These are phyloP conservation scores for Clarireedia hainanense DNA, from an alignment of 2,329 filamentous ascomycete species.

Conservation along the genomic window DNA sequence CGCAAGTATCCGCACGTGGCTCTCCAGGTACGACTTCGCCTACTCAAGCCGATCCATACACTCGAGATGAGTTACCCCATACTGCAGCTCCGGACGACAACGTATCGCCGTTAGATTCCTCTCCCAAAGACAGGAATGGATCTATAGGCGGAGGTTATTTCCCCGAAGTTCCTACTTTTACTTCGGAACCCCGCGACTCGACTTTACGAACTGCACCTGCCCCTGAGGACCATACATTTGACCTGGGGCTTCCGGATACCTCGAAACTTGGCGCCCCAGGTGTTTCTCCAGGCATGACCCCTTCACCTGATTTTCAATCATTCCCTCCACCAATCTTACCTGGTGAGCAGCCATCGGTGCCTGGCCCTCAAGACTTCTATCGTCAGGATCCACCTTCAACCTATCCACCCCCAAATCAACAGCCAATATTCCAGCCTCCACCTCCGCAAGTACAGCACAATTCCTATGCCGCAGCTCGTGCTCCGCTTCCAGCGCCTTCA, in stretches of 20 bases:
- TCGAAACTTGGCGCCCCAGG: slow-evolving; percentile 19
- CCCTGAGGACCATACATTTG: slow-evolving; percentile 18
- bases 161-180: slow-evolving; percentile 37
- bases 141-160: slow-evolving; percentile 53
- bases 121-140: slow-evolving; percentile 34
- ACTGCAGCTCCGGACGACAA: slow-evolving; percentile 31
- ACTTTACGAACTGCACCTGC: slow-evolving; percentile 24
- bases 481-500: not conserved
- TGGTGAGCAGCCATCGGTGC: slow-evolving; percentile 7
- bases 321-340: slow-evolving; percentile 27
- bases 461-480: slow-evolving; percentile 11
- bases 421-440: slow-evolving; percentile 8
- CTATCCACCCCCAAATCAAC: slow-evolving; percentile 22
- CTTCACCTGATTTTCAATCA: slow-evolving; percentile 27
- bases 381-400: slow-evolving; percentile 20
- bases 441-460: slow-evolving; percentile 13
- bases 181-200: slow-evolving; percentile 20
- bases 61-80: slow-evolving; percentile 26
- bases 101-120: slow-evolving; percentile 45
- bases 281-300: slow-evolving; percentile 12
- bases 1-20: slow-evolving; percentile 24
- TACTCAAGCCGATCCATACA: slow-evolving; percentile 30
- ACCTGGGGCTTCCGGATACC: slow-evolving; percentile 23
- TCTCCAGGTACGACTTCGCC: slow-evolving; percentile 13
- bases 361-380: slow-evolving; percentile 32